Conservation (phyloP, 2,329 filamentous ascomycete species). For the Gremmenia infestans region DNA sequence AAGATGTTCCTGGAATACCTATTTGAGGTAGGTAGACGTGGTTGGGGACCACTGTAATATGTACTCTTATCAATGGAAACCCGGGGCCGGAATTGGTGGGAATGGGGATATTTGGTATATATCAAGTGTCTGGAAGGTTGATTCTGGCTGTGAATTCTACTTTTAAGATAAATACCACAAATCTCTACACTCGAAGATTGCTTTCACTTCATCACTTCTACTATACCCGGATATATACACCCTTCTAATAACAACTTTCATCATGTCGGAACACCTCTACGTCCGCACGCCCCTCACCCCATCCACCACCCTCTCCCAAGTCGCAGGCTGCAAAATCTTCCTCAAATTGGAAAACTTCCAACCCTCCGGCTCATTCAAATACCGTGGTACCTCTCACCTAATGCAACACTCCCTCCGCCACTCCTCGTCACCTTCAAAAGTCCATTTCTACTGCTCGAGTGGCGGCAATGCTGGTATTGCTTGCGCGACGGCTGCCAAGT, state of each 20-base stretch:
- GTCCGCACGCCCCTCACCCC: constrained; percentile 23
- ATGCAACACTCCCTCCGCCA: constrained; percentile 46
- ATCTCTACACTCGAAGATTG: too few relatives aligned
- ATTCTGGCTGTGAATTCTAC: not conserved
- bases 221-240: not conserved
- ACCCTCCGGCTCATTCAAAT: constrained; percentile 82
- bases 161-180: not conserved
- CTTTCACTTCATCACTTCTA: not conserved
- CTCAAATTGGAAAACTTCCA: constrained; percentile 83
- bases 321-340: constrained; percentile 52
- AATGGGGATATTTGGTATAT: not conserved
- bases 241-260: not conserved
- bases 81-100: not conserved
- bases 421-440: constrained; percentile 25
- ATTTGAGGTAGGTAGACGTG: not conserved
- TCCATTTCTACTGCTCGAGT: constrained; percentile 74
- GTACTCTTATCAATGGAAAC: not conserved
- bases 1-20: not conserved
- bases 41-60: not conserved
- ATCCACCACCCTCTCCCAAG: constrained; percentile 21
- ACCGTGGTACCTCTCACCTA: constrained; percentile 67
- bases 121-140: not conserved
- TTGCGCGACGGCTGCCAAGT: constrained; percentile 65
- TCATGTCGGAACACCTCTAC: constrained; percentile 19
- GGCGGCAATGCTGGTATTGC: constrained; percentile 84